Evolutionary conservation across 2,329 filamentous ascomycete species (phyloP).

Genomic region (Colletotrichum sp.): DNA sequence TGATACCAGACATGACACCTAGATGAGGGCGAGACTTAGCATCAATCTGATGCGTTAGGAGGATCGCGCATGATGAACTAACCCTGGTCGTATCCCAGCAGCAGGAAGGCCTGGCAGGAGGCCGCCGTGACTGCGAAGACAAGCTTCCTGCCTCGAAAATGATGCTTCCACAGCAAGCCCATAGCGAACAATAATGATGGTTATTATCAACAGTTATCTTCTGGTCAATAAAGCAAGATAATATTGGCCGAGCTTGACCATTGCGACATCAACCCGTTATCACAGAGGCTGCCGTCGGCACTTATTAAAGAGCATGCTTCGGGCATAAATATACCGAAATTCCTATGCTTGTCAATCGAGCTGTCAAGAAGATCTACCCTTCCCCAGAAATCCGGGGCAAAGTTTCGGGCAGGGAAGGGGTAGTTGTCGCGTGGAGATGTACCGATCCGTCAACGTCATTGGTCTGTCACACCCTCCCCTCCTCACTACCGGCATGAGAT

Average conservation of each 20-base stretch:
- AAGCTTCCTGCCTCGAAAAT: background rate
- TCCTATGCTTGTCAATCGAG: background rate
- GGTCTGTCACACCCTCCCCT: background rate
- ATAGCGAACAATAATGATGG: background rate
- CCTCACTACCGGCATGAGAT: background rate
- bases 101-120: background rate
- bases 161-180: background rate
- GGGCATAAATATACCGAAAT: background rate
- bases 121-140: background rate
- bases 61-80: background rate
- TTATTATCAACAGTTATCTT: background rate
- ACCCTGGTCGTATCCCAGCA: background rate
- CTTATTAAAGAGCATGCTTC: background rate
- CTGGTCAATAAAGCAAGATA: background rate
- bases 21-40: too few species aligned
- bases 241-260: background rate
- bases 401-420: background rate
- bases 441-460: background rate
- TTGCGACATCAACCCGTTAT: background rate
- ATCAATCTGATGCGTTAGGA: background rate
- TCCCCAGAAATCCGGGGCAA: background rate
- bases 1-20: constrained; percentile 33
- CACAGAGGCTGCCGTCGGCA: background rate
- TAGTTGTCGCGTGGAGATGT: background rate
- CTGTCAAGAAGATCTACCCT: background rate